These are phyloP conservation scores for Soucietia sequanensis DNA, from an alignment of 805 yeast genomes.

Conservation along the genomic window DNA sequence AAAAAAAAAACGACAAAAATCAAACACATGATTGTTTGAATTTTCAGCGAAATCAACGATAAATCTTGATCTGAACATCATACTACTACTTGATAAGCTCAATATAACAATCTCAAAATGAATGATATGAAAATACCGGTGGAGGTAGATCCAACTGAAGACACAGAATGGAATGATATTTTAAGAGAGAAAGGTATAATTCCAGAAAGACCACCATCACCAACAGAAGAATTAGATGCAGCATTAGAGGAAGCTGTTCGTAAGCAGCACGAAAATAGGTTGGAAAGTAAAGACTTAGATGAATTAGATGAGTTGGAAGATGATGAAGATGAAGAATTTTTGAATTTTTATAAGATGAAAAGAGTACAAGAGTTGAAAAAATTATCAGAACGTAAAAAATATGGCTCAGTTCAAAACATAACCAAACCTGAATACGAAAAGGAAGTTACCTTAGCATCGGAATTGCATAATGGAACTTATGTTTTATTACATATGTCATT, in stretches of 20 bases:
- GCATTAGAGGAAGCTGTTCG: constrained; percentile 81
- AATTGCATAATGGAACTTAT: constrained; percentile 34
- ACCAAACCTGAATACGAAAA: constrained; percentile 83
- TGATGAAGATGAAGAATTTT: constrained; percentile 89
- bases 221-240: constrained; percentile 81
- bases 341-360: constrained; percentile 72
- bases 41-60: too few relatives aligned
- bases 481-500: constrained; percentile 80
- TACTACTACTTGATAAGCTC: neutral
- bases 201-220: constrained; percentile 88
- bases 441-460: constrained; percentile 83
- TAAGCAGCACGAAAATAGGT: constrained; percentile 76
- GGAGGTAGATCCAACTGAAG: constrained; percentile 92
- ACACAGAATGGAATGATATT: constrained; percentile 98
- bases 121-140: constrained; percentile 65
- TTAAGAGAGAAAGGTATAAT: constrained; percentile 86
- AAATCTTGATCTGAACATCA: neutral
- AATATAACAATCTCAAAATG: neutral
- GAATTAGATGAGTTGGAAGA: constrained; percentile 88
- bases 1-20: too few relatives aligned
- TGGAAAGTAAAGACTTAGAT: constrained; percentile 72
- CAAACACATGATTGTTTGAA: too few relatives aligned
- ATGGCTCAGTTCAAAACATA: constrained; percentile 75
- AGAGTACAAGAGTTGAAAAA: constrained; percentile 72
- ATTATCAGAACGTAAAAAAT: constrained; percentile 55